Evolutionary conservation across 768 basidiomycete species (phyloP).

Genomic region (Brasilioporus rufonigricans): DNA sequence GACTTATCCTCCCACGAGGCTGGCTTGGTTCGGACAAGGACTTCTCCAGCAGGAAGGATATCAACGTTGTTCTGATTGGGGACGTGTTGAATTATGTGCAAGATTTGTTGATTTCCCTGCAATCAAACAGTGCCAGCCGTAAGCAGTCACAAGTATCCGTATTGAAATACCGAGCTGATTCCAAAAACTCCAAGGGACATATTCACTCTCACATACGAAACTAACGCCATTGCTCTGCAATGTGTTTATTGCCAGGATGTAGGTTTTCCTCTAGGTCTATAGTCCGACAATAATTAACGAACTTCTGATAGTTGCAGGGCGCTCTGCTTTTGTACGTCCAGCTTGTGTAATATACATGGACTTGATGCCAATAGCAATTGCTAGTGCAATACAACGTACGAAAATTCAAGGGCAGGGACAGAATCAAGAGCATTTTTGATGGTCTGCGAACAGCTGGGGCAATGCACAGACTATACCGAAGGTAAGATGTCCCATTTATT

Average conservation of each 20-base stretch:
- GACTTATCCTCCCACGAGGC: too few relatives aligned
- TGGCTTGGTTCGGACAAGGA: slow-evolving; percentile 40
- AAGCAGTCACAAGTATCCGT: not conserved
- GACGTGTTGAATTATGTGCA: slow-evolving; percentile 20
- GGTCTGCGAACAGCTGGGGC: slow-evolving; percentile 3
- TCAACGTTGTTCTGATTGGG: slow-evolving; percentile 40
- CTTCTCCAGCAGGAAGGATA: slow-evolving; percentile 12
- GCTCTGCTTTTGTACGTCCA: slow-evolving; percentile 47
- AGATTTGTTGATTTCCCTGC: slow-evolving; percentile 29
- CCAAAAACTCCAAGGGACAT: not conserved
- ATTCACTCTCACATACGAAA: slow-evolving; percentile 5
- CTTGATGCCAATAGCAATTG: not conserved
- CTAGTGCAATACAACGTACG: slow-evolving; percentile 30
- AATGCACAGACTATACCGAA: slow-evolving; percentile 9
- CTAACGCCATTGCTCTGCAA: slow-evolving; percentile 25
- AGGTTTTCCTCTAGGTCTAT: slow-evolving; percentile 19
- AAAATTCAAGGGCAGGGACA: not conserved
- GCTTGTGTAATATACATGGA: not conserved
- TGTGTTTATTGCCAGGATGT: slow-evolving; percentile 51
- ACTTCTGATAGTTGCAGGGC: too few relatives aligned
- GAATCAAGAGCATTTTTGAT: too few relatives aligned
- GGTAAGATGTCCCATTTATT: not conserved
- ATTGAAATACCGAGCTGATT: not conserved
- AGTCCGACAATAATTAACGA: not conserved
- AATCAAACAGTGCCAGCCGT: slow-evolving; percentile 28